phyloP scores from a whole-genome alignment of 2,329 filamentous ascomycete genomes.

The Hymenoscyphus infarciens region DNA sequence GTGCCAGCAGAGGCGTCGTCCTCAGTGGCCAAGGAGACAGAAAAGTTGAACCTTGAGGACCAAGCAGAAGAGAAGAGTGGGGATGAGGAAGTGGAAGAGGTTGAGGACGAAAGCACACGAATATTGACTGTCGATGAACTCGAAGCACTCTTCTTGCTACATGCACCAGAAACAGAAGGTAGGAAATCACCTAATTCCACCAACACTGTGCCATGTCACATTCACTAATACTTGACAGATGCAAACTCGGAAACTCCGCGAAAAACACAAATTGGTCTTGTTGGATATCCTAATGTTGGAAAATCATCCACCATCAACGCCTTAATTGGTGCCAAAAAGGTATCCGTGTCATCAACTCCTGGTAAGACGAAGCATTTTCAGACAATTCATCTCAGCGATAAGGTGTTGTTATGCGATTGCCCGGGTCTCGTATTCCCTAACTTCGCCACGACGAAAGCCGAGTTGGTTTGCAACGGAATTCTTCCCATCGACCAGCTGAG shows the following conservation, averaged over 20 bases:
- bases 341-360: slow-evolving; percentile 93
- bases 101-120: slow-evolving; percentile 51
- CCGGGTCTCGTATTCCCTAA: slow-evolving; percentile 98
- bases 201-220: slow-evolving; percentile 1
- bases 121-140: slow-evolving; percentile 93
- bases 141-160: slow-evolving; percentile 79
- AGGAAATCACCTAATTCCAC: slow-evolving; percentile 26
- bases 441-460: slow-evolving; percentile 93
- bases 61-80: slow-evolving; percentile 38
- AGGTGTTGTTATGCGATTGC: slow-evolving; percentile 92
- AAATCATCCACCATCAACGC: slow-evolving; percentile 99
- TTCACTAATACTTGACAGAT: slow-evolving; percentile 28
- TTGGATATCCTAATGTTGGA: slow-evolving; percentile 97
- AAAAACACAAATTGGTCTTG: slow-evolving; percentile 87
- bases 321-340: slow-evolving; percentile 96
- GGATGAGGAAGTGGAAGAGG: slow-evolving; percentile 32
- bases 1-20: slow-evolving; percentile 13
- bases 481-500: slow-evolving; percentile 94
- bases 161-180: slow-evolving; percentile 61
- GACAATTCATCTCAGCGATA: slow-evolving; percentile 88
- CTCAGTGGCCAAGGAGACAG: slow-evolving; percentile 35
- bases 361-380: slow-evolving; percentile 99
- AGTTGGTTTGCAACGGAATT: slow-evolving; percentile 91
- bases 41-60: slow-evolving; percentile 40
- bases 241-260: slow-evolving; percentile 45